Evolutionary conservation across 2,329 filamentous ascomycete genomes (phyloP), one percentile per base, ranked within the genome.

Genomic region (Xylariales sp.): DNA sequence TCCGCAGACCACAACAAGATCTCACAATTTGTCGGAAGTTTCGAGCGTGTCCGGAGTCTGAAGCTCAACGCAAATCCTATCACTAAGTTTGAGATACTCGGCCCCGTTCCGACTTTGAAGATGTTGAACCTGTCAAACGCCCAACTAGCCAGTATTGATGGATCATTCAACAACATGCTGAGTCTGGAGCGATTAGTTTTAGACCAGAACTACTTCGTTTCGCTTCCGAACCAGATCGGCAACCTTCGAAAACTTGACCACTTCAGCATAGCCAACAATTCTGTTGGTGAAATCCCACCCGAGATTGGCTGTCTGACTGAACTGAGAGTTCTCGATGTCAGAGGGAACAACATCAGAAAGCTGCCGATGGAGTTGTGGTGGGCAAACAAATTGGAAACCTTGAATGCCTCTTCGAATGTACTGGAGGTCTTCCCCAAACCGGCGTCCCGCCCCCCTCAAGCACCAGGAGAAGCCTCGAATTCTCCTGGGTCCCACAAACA

Each of bases 361-460:
- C 71, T 98, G 22, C 93, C 93, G 2, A 80, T 87, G 57, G 93
- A 98, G 58, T 76, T 98, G n/a, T 98, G 93, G 93, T 91, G 88
- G 73, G 91, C 91, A 38, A 84, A 84, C 53, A 89, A 85, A 58
- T 66, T 98, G 41, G 90, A 97, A 62, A 91, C 85, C 0, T 76
- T 98, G 45, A 98, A 98, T 54, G 83, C 95, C 10, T 97, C 91
- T 1, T 96, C 93, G 9, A 98, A 98, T 53, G 84, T 97, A 5
- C 73, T 98, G 15, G 85, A 90, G 38, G 81, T 79, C 29, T 97
- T 98, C 58, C 93, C 93, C 1, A 96, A 95, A 58, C 88, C 88
- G 16, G 76, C 82, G 2, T 84, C 84, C 7, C 80, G 87, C 35
- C 69, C 80, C 34, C 78, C 82, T 14, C 80, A 84, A 38, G 63